A percentile compares a stretch with the other conserved stretches of the same genome.
Conservation (phyloP, 129 eudicot genomes). For the Dittrichia graveolens region DNA sequence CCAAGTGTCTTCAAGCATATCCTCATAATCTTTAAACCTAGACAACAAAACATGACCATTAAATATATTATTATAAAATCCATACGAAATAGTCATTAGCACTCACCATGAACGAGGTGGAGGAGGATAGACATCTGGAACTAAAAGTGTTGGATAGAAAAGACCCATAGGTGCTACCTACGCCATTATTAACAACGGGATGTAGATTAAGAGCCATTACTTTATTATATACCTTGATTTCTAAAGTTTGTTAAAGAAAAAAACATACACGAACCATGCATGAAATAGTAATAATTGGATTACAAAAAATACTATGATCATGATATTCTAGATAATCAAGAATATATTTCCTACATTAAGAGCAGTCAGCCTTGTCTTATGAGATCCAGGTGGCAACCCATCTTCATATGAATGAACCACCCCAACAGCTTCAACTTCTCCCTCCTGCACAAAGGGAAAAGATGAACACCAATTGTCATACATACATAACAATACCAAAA, state of each 20-base stretch:
- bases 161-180: slow-evolving; percentile 99
- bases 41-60: background rate
- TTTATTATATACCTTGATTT: background rate
- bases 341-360: slow-evolving; percentile 61
- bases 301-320: background rate
- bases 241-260: background rate
- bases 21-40: slow-evolving; percentile 93
- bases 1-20: slow-evolving; percentile 96
- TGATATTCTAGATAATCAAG: background rate
- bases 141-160: slow-evolving; percentile 91
- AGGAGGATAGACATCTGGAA: slow-evolving; percentile 96
- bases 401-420: slow-evolving; percentile 92
- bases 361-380: slow-evolving; percentile 89
- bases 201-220: slow-evolving; percentile 12
- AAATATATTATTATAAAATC: background rate
- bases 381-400: slow-evolving; percentile 85
- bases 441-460: slow-evolving; percentile 60
- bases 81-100: slow-evolving; percentile 2
- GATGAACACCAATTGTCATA: slow-evolving; percentile 6
- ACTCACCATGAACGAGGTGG: slow-evolving; percentile 92
- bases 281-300: background rate
- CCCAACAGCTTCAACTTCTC: slow-evolving; percentile 85
- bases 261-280: background rate
- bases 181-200: slow-evolving; percentile 17
- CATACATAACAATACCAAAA: background rate